These are phyloP conservation scores for Irpex rosettiformis DNA, from an alignment of 1,284 basidiomycete species.

Conservation along the genomic window DNA sequence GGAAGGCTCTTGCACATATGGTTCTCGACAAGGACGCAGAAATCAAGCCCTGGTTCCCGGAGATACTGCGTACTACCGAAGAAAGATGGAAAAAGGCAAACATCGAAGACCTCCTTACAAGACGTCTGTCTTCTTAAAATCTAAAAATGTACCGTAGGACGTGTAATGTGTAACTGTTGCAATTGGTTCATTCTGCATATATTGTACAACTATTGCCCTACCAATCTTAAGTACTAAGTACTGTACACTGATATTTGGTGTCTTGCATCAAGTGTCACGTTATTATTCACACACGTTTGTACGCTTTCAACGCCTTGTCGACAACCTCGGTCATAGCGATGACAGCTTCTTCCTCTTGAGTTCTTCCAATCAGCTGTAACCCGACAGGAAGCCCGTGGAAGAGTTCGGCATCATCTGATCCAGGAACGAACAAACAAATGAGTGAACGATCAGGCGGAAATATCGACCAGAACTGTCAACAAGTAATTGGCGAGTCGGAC, in stretches of 20 bases:
- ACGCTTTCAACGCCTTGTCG: constrained; percentile 29
- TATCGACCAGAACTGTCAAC: no score
- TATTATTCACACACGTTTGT: neutral
- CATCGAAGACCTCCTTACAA: constrained; percentile 29
- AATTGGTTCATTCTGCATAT: neutral
- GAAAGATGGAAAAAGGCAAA: constrained; percentile 44
- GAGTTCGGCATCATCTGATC: constrained; percentile 41
- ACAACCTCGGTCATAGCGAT: constrained; percentile 38
- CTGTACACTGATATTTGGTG: no score
- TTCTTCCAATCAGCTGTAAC: constrained; percentile 46
- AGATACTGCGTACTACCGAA: constrained; percentile 46
- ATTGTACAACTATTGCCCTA: no score
- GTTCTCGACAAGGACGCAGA: constrained; percentile 36
- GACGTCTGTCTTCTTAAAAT: no score
- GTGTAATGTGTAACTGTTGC: neutral
- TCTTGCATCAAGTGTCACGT: no score
- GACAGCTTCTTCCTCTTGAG: constrained; percentile 49
- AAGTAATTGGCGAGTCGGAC: no score
- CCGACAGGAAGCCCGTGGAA: constrained; percentile 45
- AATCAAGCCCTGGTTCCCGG: constrained; percentile 44
- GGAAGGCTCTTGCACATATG: constrained; percentile 55
- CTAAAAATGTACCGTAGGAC: no score
- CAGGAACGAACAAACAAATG: neutral
- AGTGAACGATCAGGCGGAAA: neutral
- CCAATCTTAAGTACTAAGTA: no score